phyloP scores from a whole-genome alignment of 495 filamentous ascomycete species.

The Pyrenula aspistea region DNA sequence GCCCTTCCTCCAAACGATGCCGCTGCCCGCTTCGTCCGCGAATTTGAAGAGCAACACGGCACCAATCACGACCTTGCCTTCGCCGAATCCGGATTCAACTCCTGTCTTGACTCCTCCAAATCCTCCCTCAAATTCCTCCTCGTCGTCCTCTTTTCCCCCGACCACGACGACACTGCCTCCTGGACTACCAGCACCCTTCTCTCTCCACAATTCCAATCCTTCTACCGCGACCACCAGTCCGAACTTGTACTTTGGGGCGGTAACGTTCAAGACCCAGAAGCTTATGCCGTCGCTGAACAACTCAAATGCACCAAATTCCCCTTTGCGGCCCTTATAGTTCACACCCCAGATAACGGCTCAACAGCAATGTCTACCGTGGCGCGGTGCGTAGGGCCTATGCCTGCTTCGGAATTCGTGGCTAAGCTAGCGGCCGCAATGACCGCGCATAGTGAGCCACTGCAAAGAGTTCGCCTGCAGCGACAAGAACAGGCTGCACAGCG shows the following conservation, averaged over 20 bases:
- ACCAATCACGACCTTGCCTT: slow-evolving; percentile 49
- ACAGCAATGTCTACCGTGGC: slow-evolving; percentile 79
- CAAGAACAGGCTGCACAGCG: slow-evolving; percentile 66
- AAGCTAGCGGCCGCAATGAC: slow-evolving; percentile 59
- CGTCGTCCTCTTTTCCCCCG: slow-evolving; percentile 73
- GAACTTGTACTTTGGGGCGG: slow-evolving; percentile 84
- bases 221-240: slow-evolving; percentile 57
- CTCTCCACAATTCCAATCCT: slow-evolving; percentile 56
- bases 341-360: slow-evolving; percentile 69
- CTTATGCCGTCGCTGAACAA: slow-evolving; percentile 77
- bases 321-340: slow-evolving; percentile 70
- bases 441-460: slow-evolving; percentile 57
- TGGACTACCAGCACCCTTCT: slow-evolving; percentile 78
- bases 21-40: slow-evolving; percentile 73
- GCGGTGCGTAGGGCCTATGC: slow-evolving; percentile 56
- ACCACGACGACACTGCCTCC: slow-evolving; percentile 82
- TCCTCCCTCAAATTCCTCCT: slow-evolving; percentile 81
- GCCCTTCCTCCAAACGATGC: slow-evolving; percentile 74
- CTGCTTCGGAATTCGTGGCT: slow-evolving; percentile 52
- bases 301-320: slow-evolving; percentile 84
- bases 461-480: slow-evolving; percentile 54
- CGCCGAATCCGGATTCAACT: slow-evolving; percentile 77
- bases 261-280: slow-evolving; percentile 81
- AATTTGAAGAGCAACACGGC: slow-evolving; percentile 91
- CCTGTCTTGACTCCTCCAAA: slow-evolving; percentile 79